phyloP scores from a whole-genome alignment of 192 early-diverging fungal species.

The Funneliformis geosporum region DNA sequence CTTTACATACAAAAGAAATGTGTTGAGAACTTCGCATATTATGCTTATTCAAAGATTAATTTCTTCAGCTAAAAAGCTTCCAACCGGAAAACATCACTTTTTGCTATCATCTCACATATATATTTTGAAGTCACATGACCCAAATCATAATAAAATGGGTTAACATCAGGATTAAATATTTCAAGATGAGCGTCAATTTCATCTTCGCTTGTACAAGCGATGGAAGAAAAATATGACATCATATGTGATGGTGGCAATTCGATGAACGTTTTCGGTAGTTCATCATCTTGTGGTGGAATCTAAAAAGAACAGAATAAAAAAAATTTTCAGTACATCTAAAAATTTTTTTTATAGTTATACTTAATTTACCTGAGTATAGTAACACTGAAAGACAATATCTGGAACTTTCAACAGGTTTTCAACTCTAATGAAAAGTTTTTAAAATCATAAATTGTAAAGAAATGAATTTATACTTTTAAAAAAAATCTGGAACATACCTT shows the following conservation, averaged over 20 bases:
- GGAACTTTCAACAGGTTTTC: not conserved
- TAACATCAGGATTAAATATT: constrained; percentile 40
- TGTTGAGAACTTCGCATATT: too few relatives aligned
- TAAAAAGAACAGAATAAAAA: constrained; percentile 12
- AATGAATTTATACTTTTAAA: constrained; percentile 6
- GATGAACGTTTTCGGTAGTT: constrained; percentile 39
- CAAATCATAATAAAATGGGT: not conserved
- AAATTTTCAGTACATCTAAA: not conserved
- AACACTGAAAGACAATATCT: constrained; percentile 40
- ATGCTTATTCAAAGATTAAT: too few relatives aligned
- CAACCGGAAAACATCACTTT: too few relatives aligned
- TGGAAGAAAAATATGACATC: constrained; percentile 31
- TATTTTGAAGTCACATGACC: too few relatives aligned
- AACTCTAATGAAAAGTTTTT: constrained; percentile 4
- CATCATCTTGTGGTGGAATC: constrained; percentile 37
- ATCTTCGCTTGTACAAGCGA: constrained; percentile 34
- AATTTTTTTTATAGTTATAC: not conserved
- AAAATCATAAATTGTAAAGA: not conserved
- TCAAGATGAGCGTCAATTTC: constrained; percentile 48
- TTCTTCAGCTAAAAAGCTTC: too few relatives aligned
- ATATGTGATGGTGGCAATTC: constrained; percentile 23
- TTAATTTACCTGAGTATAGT: constrained; percentile 41
- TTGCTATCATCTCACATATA: too few relatives aligned
- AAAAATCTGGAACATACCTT: constrained; percentile 39
- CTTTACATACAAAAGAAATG: too few relatives aligned